Conservation (phyloP, 1,284 basidiomycete genomes). For the Flammula alnicola region DNA sequence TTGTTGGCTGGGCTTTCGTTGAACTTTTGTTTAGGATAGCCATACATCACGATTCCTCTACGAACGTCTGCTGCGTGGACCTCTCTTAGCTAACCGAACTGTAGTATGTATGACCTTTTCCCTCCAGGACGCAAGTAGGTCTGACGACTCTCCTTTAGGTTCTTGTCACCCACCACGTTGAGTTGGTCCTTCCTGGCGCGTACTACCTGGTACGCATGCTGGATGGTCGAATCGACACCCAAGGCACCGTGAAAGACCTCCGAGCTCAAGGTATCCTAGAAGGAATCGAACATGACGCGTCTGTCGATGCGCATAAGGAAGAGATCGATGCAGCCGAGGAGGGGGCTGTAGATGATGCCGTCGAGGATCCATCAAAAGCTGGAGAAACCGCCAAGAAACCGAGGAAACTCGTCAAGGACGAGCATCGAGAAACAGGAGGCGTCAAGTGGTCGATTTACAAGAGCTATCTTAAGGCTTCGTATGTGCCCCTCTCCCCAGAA, state of each 20-base stretch:
- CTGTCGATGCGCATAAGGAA: conserved; percentile 40
- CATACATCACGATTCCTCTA: conserved; percentile 75
- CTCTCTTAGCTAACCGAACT: conserved; percentile 67
- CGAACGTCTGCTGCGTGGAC: conserved; percentile 65
- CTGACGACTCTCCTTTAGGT: conserved; percentile 44
- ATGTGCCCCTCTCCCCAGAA: conserved; percentile 1
- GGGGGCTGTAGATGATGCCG: conserved; percentile 33
- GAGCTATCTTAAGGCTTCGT: conserved; percentile 77
- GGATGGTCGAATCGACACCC: conserved; percentile 72
- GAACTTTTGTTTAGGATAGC: conserved; percentile 55
- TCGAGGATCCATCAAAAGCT: conserved; percentile 13
- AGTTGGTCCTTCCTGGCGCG: conserved; percentile 71
- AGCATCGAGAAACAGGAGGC: conserved; percentile 72
- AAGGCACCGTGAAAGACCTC: conserved; percentile 67
- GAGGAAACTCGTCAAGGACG: conserved; percentile 69
- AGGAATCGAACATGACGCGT: conserved; percentile 55
- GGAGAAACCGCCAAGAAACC: conserved; percentile 52
- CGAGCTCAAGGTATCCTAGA: conserved; percentile 61
- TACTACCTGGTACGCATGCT: conserved; percentile 75
- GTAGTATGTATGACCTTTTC: conserved; percentile 49
- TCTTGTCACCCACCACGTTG: conserved; percentile 77
- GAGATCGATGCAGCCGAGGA: conserved; percentile 34
- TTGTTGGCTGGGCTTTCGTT: background rate
- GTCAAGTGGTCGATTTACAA: conserved; percentile 84
- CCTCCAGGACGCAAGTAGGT: background rate